These are phyloP conservation scores for Stereocaulon alpinum DNA, from an alignment of 495 filamentous ascomycete species.

Conservation along the genomic window DNA sequence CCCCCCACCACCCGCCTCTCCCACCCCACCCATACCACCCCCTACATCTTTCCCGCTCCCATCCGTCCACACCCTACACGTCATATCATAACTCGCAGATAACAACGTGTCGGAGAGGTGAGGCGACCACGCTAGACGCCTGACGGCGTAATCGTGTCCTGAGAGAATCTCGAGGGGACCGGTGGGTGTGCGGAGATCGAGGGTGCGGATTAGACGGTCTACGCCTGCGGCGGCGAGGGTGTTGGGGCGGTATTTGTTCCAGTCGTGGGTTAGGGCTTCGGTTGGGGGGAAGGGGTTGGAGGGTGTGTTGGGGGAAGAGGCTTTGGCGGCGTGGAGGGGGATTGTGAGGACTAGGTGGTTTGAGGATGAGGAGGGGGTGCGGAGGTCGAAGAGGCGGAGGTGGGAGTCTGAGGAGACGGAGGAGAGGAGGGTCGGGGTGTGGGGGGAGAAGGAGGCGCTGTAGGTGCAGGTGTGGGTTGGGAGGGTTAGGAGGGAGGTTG, in stretches of 20 bases:
- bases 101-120: slow-evolving; percentile 78
- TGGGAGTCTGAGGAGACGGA: slow-evolving; percentile 77
- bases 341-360: slow-evolving; percentile 73
- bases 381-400: slow-evolving; percentile 79
- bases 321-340: slow-evolving; percentile 59
- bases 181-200: slow-evolving; percentile 70
- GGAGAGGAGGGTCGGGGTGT: slow-evolving; percentile 66
- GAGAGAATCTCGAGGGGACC: slow-evolving; percentile 60
- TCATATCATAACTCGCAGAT: slow-evolving; percentile 96
- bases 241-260: slow-evolving; percentile 90
- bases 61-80: slow-evolving; percentile 84
- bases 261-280: slow-evolving; percentile 90
- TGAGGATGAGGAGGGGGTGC: slow-evolving; percentile 65
- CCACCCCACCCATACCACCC: too few relatives aligned
- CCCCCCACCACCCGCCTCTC: slow-evolving; percentile 23
- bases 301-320: slow-evolving; percentile 21
- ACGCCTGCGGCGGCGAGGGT: slow-evolving; percentile 82
- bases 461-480: slow-evolving; percentile 90
- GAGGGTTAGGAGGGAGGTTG: slow-evolving; percentile 65
- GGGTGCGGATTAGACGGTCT: slow-evolving; percentile 75
- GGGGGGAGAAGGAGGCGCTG: slow-evolving; percentile 69
- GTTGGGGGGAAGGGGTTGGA: slow-evolving; percentile 34
- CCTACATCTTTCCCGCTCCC: slow-evolving; percentile 43
- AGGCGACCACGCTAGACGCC: slow-evolving; percentile 78
- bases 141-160: slow-evolving; percentile 86